Evolutionary conservation across 768 basidiomycete genomes (phyloP).

Genomic region (Hygrocybe coccinea): DNA sequence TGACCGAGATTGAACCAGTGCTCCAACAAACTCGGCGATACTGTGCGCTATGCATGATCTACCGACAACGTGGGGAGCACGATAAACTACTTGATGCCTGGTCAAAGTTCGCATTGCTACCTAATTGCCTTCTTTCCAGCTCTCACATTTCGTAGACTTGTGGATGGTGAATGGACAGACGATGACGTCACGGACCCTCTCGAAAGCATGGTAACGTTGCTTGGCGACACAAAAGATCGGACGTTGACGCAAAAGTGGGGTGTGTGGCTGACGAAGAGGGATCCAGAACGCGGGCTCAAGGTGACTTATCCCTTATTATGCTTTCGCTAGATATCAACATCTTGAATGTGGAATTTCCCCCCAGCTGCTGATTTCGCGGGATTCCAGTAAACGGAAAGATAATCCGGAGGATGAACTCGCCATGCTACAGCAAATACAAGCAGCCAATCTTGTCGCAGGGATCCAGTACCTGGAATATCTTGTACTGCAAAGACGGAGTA

Average conservation of each 20-base stretch:
- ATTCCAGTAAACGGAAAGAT: slow-evolving; percentile 51
- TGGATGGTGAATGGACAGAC: slow-evolving; percentile 62
- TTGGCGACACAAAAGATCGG: slow-evolving; percentile 56
- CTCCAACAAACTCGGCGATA: slow-evolving; percentile 51
- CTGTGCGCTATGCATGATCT: slow-evolving; percentile 57
- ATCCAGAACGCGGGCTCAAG: slow-evolving; percentile 66
- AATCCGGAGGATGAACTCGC: slow-evolving; percentile 58
- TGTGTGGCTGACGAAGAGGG: slow-evolving; percentile 70
- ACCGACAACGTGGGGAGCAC: slow-evolving; percentile 52
- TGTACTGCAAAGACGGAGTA: slow-evolving; percentile 62
- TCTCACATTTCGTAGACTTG: slow-evolving; percentile 40
- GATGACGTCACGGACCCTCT: slow-evolving; percentile 60
- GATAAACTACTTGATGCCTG: slow-evolving; percentile 62
- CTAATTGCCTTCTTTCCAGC: slow-evolving; percentile 1
- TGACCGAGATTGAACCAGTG: slow-evolving; percentile 59
- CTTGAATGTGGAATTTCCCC: slow-evolving; percentile 1
- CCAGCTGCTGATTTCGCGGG: slow-evolving; percentile 58
- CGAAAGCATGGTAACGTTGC: slow-evolving; percentile 50
- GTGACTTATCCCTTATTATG: slow-evolving; percentile 33
- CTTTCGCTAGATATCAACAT: neutral
- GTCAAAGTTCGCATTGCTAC: slow-evolving; percentile 52
- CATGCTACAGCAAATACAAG: slow-evolving; percentile 52
- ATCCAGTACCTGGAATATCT: slow-evolving; percentile 76
- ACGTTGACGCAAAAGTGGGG: slow-evolving; percentile 67
- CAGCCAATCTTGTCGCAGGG: slow-evolving; percentile 56